phyloP scores from a whole-genome alignment of 805 yeast species.

The Priceomyces medius region DNA sequence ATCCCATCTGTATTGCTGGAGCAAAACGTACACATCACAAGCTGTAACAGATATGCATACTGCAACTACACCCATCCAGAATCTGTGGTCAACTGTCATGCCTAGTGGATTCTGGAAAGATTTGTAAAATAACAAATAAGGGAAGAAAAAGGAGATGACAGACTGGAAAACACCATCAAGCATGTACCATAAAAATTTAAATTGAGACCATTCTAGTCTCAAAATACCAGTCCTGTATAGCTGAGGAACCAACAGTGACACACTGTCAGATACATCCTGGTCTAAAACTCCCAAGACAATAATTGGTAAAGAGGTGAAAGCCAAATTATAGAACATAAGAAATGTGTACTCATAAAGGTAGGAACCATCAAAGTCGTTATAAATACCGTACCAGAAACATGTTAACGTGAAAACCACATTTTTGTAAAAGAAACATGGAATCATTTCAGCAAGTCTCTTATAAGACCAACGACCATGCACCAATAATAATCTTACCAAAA shows the following conservation, averaged over 20 bases:
- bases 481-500: constrained; percentile 58
- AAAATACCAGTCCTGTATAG: constrained; percentile 67
- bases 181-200: constrained; percentile 61
- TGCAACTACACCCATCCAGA: constrained; percentile 66
- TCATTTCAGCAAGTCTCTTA: constrained; percentile 70
- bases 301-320: constrained; percentile 78
- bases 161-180: constrained; percentile 73
- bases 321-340: constrained; percentile 75
- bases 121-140: constrained; percentile 53
- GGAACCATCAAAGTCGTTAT: constrained; percentile 68
- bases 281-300: constrained; percentile 70
- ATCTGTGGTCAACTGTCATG: constrained; percentile 59
- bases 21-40: constrained; percentile 63
- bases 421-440: constrained; percentile 76
- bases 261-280: constrained; percentile 69
- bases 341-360: constrained; percentile 76
- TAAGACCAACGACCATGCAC: constrained; percentile 89
- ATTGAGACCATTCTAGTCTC: constrained; percentile 60
- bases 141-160: constrained; percentile 64
- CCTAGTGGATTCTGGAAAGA: constrained; percentile 52
- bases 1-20: constrained; percentile 78
- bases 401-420: constrained; percentile 72
- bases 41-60: constrained; percentile 61
- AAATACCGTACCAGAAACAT: constrained; percentile 75
- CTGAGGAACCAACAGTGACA: constrained; percentile 67